Conservation (phyloP, 257 asterid species). For the Scutellaria barbata region DNA sequence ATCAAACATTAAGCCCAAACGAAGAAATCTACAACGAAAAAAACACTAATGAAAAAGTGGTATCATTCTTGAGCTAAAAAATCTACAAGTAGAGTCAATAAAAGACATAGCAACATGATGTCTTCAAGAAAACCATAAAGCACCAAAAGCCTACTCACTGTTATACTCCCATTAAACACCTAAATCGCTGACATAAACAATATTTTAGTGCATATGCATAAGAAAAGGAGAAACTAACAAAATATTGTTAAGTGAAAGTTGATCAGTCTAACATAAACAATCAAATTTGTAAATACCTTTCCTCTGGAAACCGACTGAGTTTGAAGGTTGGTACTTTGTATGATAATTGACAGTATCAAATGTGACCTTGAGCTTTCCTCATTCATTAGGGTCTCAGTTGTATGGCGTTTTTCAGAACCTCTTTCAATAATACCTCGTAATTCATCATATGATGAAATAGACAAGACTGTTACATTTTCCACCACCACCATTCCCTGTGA, state of each 20-base stretch:
- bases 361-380: constrained; percentile 98
- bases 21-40: not conserved
- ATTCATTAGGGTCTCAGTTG: constrained; percentile 86
- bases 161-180: not conserved
- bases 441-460: constrained; percentile 80
- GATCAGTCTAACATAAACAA: constrained; percentile 19
- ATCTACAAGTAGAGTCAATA: too few relatives aligned
- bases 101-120: too few relatives aligned
- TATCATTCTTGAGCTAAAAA: too few relatives aligned
- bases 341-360: constrained; percentile 80
- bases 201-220: not conserved
- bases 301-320: constrained; percentile 93
- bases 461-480: constrained; percentile 70
- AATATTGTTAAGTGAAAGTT: not conserved
- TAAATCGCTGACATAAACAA: not conserved
- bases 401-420: constrained; percentile 94
- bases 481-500: constrained; percentile 91
- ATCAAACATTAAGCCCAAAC: not conserved
- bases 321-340: constrained; percentile 94
- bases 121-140: too few relatives aligned
- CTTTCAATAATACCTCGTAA: constrained; percentile 62
- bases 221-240: not conserved
- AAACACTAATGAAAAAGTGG: not conserved
- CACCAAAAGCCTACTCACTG: too few relatives aligned
- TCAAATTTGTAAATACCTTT: constrained; percentile 60